Evolutionary conservation across 306 rosid species (phyloP).

Genomic region (Calophaca sinica): DNA sequence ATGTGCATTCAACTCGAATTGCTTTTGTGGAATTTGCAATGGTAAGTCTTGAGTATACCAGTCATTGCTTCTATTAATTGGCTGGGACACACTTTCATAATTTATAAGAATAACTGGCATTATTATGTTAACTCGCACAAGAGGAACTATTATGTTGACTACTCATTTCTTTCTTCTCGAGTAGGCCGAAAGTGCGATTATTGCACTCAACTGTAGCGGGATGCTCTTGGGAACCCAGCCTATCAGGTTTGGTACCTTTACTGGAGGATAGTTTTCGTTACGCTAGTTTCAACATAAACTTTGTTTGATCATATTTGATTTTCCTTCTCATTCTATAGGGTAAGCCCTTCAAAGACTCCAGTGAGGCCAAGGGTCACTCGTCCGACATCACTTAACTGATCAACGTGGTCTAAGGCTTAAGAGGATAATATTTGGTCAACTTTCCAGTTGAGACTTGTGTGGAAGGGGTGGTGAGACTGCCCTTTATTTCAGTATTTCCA

Average conservation of each 20-base stretch:
- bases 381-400: slow-evolving; percentile 53
- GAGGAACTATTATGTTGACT: slow-evolving; percentile 21
- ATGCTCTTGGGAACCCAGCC: slow-evolving; percentile 91
- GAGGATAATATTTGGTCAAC: slow-evolving; percentile 51
- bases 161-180: slow-evolving; percentile 43
- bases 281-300: slow-evolving; percentile 10
- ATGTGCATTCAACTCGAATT: slow-evolving; percentile 95
- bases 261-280: slow-evolving; percentile 15
- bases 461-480: slow-evolving; percentile 66
- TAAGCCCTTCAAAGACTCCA: slow-evolving; percentile 98
- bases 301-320: slow-evolving; percentile 16
- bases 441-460: slow-evolving; percentile 55
- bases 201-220: slow-evolving; percentile 91
- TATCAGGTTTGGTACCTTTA: slow-evolving; percentile 63
- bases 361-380: slow-evolving; percentile 89
- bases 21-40: slow-evolving; percentile 94
- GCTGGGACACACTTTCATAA: slow-evolving; percentile 4
- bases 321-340: slow-evolving; percentile 63
- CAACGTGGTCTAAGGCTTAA: slow-evolving; percentile 37
- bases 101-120: neutral
- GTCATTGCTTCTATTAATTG: neutral
- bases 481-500: slow-evolving; percentile 61
- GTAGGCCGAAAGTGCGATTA: slow-evolving; percentile 95
- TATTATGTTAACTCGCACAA: slow-evolving; percentile 21
- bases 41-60: slow-evolving; percentile 47